Evolutionary conservation across 768 basidiomycete species (phyloP).

Genomic region (Kwoniella bestiolae): DNA sequence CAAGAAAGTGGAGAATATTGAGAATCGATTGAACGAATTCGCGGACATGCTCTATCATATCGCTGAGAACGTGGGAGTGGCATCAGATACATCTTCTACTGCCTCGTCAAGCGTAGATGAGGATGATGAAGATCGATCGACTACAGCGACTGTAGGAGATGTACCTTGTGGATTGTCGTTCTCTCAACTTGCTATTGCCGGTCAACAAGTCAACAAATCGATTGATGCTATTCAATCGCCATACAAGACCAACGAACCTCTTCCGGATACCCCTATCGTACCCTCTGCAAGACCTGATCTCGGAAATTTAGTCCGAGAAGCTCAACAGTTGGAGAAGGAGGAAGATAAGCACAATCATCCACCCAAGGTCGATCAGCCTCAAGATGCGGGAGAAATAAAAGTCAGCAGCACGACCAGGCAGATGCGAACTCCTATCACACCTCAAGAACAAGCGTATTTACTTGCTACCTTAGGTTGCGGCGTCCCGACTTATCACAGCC

Average conservation of each 20-base stretch:
- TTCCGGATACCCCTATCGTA: background rate
- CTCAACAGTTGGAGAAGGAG: conserved; percentile 3
- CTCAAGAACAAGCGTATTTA: background rate
- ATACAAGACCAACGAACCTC: background rate
- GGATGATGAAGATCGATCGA: background rate
- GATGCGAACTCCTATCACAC: background rate
- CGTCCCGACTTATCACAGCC: background rate
- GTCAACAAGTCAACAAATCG: conserved; percentile 7
- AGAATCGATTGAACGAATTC: conserved; percentile 31
- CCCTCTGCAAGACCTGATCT: background rate
- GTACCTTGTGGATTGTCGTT: background rate
- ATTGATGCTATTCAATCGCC: conserved; percentile 14
- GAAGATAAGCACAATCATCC: background rate
- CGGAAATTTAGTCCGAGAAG: background rate
- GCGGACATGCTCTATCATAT: conserved; percentile 37
- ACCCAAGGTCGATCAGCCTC: background rate
- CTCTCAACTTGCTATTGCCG: background rate
- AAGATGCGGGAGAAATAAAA: background rate
- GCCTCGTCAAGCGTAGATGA: background rate
- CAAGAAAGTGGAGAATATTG: background rate
- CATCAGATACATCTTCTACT: conserved; percentile 20
- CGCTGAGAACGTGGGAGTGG: conserved; percentile 33
- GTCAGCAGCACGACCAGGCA: background rate
- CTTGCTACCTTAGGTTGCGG: background rate
- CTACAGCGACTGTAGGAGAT: background rate